Evolutionary conservation across 371 early-diverging fungal species (phyloP).

Genomic region (Mucor saturninus): DNA sequence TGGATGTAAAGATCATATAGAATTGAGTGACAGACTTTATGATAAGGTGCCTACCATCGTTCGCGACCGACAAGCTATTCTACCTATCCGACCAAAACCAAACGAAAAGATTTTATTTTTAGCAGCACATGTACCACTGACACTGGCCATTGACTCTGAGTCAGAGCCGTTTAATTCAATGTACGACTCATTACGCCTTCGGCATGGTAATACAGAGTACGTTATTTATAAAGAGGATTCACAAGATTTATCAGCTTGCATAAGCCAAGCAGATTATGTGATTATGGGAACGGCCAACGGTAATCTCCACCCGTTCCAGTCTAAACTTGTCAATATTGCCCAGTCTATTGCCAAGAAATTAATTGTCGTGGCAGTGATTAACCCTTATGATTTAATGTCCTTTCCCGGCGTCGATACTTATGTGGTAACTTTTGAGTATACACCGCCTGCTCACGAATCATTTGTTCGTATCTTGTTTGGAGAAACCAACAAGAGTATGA

Average conservation of each 20-base stretch:
- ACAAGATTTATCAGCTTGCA: slow-evolving; percentile 13
- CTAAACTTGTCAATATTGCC: slow-evolving; percentile 37
- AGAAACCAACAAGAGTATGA: slow-evolving; percentile 27
- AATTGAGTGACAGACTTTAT: slow-evolving; percentile 40
- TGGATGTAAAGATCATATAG: slow-evolving; percentile 29
- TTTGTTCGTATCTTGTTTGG: slow-evolving; percentile 45
- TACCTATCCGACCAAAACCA: slow-evolving; percentile 33
- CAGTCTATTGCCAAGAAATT: slow-evolving; percentile 25
- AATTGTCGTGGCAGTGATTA: slow-evolving; percentile 45
- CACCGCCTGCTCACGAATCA: slow-evolving; percentile 54
- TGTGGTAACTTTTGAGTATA: slow-evolving; percentile 52
- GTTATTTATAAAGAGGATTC: slow-evolving; percentile 36
- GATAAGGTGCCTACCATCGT: slow-evolving; percentile 46
- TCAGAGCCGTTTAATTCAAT: slow-evolving; percentile 51
- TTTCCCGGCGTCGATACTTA: slow-evolving; percentile 47
- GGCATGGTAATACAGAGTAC: slow-evolving; percentile 39
- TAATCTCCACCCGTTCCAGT: slow-evolving; percentile 50
- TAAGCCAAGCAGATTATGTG: slow-evolving; percentile 35
- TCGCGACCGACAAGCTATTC: slow-evolving; percentile 23
- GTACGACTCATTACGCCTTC: slow-evolving; percentile 28
- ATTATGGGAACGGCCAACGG: slow-evolving; percentile 56
- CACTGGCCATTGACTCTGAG: slow-evolving; percentile 53
- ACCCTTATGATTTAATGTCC: slow-evolving; percentile 53
- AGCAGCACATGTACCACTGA: slow-evolving; percentile 49
- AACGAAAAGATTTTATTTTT: slow-evolving; percentile 38